Percentiles rank a stretch among this genome's conserved stretches.
Conservation (phyloP, 306 rosid species). For the Vigna trinervia region DNA sequence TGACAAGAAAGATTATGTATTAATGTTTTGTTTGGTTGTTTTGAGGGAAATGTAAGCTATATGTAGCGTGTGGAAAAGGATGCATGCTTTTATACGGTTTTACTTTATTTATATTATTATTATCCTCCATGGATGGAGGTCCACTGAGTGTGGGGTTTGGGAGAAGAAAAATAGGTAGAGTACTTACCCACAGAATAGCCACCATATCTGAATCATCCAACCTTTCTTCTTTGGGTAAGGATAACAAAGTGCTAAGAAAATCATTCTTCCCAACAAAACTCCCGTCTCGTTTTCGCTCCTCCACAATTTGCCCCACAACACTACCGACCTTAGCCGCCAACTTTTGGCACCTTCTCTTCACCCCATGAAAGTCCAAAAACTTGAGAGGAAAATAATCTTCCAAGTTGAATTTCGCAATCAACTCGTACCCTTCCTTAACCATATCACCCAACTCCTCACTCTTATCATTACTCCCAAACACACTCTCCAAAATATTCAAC, state of each 20-base stretch:
- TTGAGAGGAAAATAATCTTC: conserved; percentile 76
- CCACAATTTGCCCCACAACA: conserved; percentile 64
- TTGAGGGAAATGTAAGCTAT: background rate
- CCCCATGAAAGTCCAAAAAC: conserved; percentile 80
- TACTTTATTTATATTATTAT: background rate
- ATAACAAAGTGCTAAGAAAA: conserved; percentile 72
- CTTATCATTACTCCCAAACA: conserved; percentile 58
- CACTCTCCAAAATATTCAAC: conserved; percentile 71
- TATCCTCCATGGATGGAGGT: background rate
- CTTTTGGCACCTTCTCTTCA: conserved; percentile 72
- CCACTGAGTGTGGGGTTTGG: background rate
- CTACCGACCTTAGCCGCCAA: conserved; percentile 63
- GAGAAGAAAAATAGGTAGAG: background rate
- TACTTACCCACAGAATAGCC: conserved; percentile 82
- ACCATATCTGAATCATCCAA: conserved; percentile 70
- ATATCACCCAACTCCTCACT: conserved; percentile 52
- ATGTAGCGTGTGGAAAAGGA: conserved; percentile 9
- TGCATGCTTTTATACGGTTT: background rate
- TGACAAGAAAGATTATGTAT: background rate
- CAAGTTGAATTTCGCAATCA: conserved; percentile 64
- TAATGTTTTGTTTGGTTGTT: background rate
- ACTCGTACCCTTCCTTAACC: conserved; percentile 82
- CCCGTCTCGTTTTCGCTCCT: conserved; percentile 49
- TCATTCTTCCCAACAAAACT: conserved; percentile 53
- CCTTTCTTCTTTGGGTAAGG: conserved; percentile 69